phyloP scores from a whole-genome alignment of 2,329 filamentous ascomycete genomes.

The Penicillium sp. region DNA sequence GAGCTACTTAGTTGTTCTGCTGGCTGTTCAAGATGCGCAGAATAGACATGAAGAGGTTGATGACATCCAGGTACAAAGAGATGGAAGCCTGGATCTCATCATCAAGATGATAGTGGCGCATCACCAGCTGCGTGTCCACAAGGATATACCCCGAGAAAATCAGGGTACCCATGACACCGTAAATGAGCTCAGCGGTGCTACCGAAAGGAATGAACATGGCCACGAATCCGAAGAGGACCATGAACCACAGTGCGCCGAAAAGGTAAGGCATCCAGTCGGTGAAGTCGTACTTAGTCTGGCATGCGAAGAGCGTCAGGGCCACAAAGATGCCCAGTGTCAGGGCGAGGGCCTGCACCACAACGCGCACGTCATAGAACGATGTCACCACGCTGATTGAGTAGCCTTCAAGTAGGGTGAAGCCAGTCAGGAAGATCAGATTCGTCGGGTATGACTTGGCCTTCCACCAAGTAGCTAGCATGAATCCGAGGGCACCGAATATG shows the following conservation, averaged over 20 bases:
- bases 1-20: slow-evolving; percentile 71
- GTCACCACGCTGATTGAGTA: slow-evolving; percentile 92
- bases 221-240: slow-evolving; percentile 93
- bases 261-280: slow-evolving; percentile 96
- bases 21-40: slow-evolving; percentile 94
- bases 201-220: slow-evolving; percentile 81
- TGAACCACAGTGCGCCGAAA: slow-evolving; percentile 83
- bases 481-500: slow-evolving; percentile 76
- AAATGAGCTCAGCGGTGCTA: slow-evolving; percentile 78
- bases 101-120: slow-evolving; percentile 95
- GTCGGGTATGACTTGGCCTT: slow-evolving; percentile 94
- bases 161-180: slow-evolving; percentile 75
- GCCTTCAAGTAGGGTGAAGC: slow-evolving; percentile 87
- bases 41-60: slow-evolving; percentile 96
- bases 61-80: slow-evolving; percentile 90
- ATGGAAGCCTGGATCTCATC: slow-evolving; percentile 96
- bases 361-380: slow-evolving; percentile 77
- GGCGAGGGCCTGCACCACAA: slow-evolving; percentile 86
- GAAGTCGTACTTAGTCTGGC: slow-evolving; percentile 98
- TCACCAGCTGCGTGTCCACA: slow-evolving; percentile 91
- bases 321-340: slow-evolving; percentile 71
- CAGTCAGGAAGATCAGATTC: slow-evolving; percentile 87
- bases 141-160: slow-evolving; percentile 95
- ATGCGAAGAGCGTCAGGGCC: slow-evolving; percentile 74
- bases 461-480: slow-evolving; percentile 89